Evolutionary conservation across 176 grass and related monocot species (phyloP).

Genomic region (Musa beccarii): DNA sequence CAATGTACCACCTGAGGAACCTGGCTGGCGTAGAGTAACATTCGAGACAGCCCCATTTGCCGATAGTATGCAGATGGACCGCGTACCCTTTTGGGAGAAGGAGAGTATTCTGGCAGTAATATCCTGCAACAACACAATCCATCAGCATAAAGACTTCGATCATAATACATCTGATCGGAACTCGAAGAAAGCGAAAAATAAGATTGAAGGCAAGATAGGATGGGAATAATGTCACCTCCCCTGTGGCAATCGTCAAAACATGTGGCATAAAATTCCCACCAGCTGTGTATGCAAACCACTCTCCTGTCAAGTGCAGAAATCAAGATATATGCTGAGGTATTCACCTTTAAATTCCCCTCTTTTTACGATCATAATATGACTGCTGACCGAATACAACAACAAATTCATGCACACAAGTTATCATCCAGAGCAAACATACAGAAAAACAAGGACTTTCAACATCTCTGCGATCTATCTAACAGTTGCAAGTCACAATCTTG

Average conservation of each 20-base stretch:
- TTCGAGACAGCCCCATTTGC: slow-evolving; percentile 75
- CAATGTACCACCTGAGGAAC: slow-evolving; percentile 57
- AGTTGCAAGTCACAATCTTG: no score
- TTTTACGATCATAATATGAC: background rate
- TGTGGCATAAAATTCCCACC: slow-evolving; percentile 95
- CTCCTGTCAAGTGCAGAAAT: slow-evolving; percentile 29
- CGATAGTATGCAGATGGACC: slow-evolving; percentile 69
- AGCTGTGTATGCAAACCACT: slow-evolving; percentile 78
- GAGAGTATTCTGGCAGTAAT: slow-evolving; percentile 73
- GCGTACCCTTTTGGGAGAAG: slow-evolving; percentile 86
- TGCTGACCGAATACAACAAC: background rate
- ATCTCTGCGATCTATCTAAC: no score
- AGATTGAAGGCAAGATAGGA: background rate
- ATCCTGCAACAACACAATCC: slow-evolving; percentile 32
- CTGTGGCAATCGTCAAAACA: slow-evolving; percentile 67
- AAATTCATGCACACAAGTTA: background rate
- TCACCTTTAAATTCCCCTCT: background rate
- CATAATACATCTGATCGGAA: no score
- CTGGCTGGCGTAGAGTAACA: slow-evolving; percentile 51
- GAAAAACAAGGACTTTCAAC: no score
- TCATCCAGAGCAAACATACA: no score
- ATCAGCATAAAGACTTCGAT: background rate
- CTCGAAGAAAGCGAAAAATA: no score
- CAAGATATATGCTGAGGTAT: background rate
- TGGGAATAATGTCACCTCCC: slow-evolving; percentile 44